Base-by-base conservation (phyloP, 1,284 basidiomycete genomes). In the Leccinum holopus region DNA sequence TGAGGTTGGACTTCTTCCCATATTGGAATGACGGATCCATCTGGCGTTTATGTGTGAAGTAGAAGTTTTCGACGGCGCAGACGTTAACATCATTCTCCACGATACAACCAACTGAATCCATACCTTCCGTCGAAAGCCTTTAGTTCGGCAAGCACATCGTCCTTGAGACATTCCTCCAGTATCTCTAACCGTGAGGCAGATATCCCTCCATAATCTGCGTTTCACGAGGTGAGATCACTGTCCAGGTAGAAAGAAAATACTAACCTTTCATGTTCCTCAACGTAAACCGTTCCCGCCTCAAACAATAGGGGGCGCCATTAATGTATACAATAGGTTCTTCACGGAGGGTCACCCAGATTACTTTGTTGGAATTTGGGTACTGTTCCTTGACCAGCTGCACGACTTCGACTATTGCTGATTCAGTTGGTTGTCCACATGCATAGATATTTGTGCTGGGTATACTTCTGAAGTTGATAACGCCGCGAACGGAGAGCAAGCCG, bases 311-410 rank as follows among this genome's bases (percentile, higher is more conserved):
- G 10, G 87, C 85, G 41, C 92, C 94, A 69, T 98, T 97, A 71
- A 99, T 87, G 72, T 97, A 96, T 1, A 98, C 92, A 58, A 99
- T 85, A 0, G 97, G 97, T 75, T 99, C 97, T 69, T 95, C 95
- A 18, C 96, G 82, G 37, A 99, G 79, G 28, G 95, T 96, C 62
- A 99, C 87, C 97, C 97, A 99, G 10, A 94, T 83, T 30, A 97
- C 84, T 49, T 83, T 83, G 10, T 81, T 81, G 0, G 87, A 81
- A 11, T 77, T 75, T 0, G 91, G 87, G 68, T 91, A 84, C 0
- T 84, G 80, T 14, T 79, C 74, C 65, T 86, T 87, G 55, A 95
- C 83, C n/a, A 85, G 81, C 2, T 80, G 76, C 10, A 98, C 84
- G 1, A 98, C 95, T 59, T 90, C 87, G 58, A 91, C 86, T 59